phyloP scores from a whole-genome alignment of 352 stramenopile genomes.

The Halophytophthora batemanensis region DNA sequence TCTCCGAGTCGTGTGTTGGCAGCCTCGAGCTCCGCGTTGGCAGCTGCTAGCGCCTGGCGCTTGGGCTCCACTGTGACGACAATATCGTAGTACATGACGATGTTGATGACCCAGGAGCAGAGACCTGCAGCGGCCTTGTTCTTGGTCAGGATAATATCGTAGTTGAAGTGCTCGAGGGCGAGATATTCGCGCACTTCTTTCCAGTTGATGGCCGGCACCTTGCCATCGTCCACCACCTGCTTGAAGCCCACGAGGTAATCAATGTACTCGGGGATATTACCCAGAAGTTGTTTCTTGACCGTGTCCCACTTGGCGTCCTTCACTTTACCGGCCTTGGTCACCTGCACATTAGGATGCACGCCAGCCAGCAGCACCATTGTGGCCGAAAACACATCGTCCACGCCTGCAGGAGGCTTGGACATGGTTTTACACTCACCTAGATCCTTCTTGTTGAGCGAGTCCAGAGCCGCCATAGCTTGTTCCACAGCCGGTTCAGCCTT shows the following conservation, averaged over 20 bases:
- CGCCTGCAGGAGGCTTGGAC: slow-evolving; percentile 91
- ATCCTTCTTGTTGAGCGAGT: slow-evolving; percentile 97
- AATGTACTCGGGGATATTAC: slow-evolving; percentile 96
- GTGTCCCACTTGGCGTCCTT: slow-evolving; percentile 96
- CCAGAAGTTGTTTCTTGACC: slow-evolving; percentile 93
- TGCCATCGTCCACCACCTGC: slow-evolving; percentile 91
- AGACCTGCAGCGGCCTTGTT: slow-evolving; percentile 93
- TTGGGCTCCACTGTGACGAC: slow-evolving; percentile 94
- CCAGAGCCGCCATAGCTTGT: slow-evolving; percentile 94
- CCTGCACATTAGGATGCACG: slow-evolving; percentile 92
- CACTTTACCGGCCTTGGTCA: slow-evolving; percentile 94
- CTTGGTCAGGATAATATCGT: slow-evolving; percentile 93
- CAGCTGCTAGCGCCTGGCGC: slow-evolving; percentile 87
- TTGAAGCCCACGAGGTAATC: slow-evolving; percentile 94
- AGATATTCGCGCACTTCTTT: slow-evolving; percentile 93
- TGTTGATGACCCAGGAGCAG: slow-evolving; percentile 95
- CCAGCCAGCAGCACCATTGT: slow-evolving; percentile 94
- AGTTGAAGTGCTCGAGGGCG: slow-evolving; percentile 94
- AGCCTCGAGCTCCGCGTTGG: slow-evolving; percentile 88
- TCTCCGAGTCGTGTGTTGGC: slow-evolving; percentile 88
- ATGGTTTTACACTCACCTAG: slow-evolving; percentile 96
- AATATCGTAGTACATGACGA: slow-evolving; percentile 97
- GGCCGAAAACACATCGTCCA: slow-evolving; percentile 94
- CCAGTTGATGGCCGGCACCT: slow-evolving; percentile 91
- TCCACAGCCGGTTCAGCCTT: slow-evolving; percentile 94